Evolutionary conservation across 805 yeast genomes (phyloP), one percentile per base, ranked within the genome.

Genomic region (Suhomyces prunicola): DNA sequence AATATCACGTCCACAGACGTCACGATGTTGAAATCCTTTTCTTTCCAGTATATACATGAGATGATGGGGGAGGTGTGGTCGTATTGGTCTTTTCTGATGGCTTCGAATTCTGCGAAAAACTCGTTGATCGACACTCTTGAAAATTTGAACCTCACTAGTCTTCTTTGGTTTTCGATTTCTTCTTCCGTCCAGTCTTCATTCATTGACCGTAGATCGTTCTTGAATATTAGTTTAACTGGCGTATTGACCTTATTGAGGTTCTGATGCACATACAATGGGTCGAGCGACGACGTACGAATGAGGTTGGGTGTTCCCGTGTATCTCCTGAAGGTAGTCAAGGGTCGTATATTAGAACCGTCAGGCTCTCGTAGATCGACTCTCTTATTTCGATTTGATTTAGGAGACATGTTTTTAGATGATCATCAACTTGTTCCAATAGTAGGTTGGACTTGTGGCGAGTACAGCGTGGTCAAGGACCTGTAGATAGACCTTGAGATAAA

Each of bases 1-100:
- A 74, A 63, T 15, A 86, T 81, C 42, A 85, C 73, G 63, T 86
- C 90, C 17, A 85, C 90, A 1, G 86, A 80, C 0, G 90, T 86
- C 29, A 85, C 83, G 51, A 75, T 82, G 62, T 72, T 77, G 54
- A 75, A 68, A 36, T 67, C 65, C 47, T 73, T 68, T 46, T 78
- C 82, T 41, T 70, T 67, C 85, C 87, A 83, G 62, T 73, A 76
- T 31, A 85, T 83, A 62, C 90, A 86, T 17, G 84, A 77, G 17
- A 85, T 74, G 15, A 82, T 79, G 6, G 82, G 77, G 48, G 70
- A 71, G 4, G 73, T 71, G 61, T 42, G 67, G 50, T 61, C 76
- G 72, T 46, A 78, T 63, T 56, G 70, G 61, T 29, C 67, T 66
- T 42, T 66, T 47, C 42, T 72, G 5, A 70, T 70, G 2, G 80